Base-by-base conservation (phyloP, 1,284 basidiomycete genomes). In the Boletus smithii region DNA sequence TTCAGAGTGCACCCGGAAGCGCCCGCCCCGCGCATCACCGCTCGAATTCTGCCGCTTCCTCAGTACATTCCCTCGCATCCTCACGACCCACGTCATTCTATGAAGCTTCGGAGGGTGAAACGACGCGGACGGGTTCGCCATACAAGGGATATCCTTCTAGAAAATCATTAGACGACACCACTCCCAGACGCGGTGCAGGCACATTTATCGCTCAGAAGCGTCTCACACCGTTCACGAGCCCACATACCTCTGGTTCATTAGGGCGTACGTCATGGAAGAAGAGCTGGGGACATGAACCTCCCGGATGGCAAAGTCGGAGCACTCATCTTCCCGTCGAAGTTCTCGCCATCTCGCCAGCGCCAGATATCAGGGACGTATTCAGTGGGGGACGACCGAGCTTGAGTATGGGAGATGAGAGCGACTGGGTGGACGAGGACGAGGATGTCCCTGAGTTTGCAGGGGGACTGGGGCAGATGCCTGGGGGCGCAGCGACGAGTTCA, bases 351-450 rank as follows among this genome's bases (percentile, higher is more conserved):
- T 81, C 76, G 0, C 80, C 82, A 11, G 71, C 72, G 1, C 69
- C 68, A 4, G 85, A 87, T 27, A 76, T 91, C 29, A 74, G 88
- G 17, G 88, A 91, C 54, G 88, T 91, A 23, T 89, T 91, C 56
- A 80, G 83, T 35, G 51, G 23, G 3, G 80, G 81, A 3, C 69
- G 83, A 52, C 75, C 75, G 42, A 80, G 80, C 24, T 61, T 81
- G 40, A 80, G 63, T 53, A 66, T 77, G 46, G 82, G 83, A 8
- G 88, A 89, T 58, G 87, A 90, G 57, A 83, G 81, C 35, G 88
- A 90, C 50, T 90, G 88, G 88, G 81, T 88, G 5, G 88, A 91
- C 59, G 85, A 89, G 56, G 88, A 91, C 34, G 86, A 89, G 20
- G 88, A 90, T 54, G 66, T 79, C 29, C 79, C 81, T 3, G 74